Evolutionary conservation across 176 grass and related monocot genomes (phyloP).

Genomic region (Neostapfia colusana): DNA sequence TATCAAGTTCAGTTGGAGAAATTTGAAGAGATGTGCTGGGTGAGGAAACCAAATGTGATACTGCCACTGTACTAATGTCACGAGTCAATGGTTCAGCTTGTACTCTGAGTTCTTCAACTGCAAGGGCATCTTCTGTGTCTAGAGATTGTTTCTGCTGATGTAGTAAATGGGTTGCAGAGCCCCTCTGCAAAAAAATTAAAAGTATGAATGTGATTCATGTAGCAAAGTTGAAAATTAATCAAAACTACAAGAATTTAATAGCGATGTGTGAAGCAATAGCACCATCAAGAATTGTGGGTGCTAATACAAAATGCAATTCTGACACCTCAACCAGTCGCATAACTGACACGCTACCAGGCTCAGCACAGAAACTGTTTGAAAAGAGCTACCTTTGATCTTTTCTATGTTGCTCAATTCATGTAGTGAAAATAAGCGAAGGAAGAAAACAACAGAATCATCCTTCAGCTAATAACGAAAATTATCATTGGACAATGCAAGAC

Average conservation of each 20-base stretch:
- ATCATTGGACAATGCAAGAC: constrained; percentile 6
- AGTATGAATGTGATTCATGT: constrained; percentile 24
- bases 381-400: not conserved
- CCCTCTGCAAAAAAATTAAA: constrained; percentile 52
- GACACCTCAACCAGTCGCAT: not conserved
- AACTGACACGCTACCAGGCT: not conserved
- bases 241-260: constrained; percentile 20
- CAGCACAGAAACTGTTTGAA: constrained; percentile 10
- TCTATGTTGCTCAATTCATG: constrained; percentile 5
- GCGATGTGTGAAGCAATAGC: not conserved
- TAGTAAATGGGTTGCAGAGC: constrained; percentile 39
- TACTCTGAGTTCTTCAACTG: constrained; percentile 36
- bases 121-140: constrained; percentile 35
- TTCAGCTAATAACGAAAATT: not conserved
- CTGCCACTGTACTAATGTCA: constrained; percentile 28
- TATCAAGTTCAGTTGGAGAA: constrained; percentile 45
- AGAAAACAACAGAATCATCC: not conserved
- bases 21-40: constrained; percentile 42
- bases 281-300: not conserved
- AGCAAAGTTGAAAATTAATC: constrained; percentile 2
- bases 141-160: constrained; percentile 52
- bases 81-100: constrained; percentile 40
- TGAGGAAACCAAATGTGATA: constrained; percentile 42
- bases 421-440: not conserved
- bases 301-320: not conserved